Base-by-base conservation (phyloP, 1,139 yeast genomes). In the Magnusiomyces tetraspermus region DNA sequence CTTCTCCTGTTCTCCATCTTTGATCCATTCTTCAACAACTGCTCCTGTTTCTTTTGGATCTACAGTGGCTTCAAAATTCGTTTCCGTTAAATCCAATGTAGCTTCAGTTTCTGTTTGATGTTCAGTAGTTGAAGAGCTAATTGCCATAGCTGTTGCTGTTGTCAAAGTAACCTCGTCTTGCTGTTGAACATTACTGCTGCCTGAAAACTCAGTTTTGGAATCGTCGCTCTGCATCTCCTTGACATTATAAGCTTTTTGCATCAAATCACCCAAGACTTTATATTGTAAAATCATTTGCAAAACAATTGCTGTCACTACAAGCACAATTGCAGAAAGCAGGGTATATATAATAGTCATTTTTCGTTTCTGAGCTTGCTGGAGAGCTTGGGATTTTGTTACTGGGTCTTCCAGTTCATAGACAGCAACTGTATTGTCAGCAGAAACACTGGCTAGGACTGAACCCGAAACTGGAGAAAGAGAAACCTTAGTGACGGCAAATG, bases 401-500 rank as follows among this genome's bases (percentile, higher is more conserved):
- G 67, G 38, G 28, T 68, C 69, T 2, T 94, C 90, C 24, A 87
- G 66, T 55, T 73, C 75, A 55, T 81, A 70, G 5, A 88, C 80
- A 58, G 76, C 79, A 42, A 89, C 77, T 0, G 88, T 77, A 57
- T 85, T 84, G 1, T 95, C 87, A 1, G 94, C 95, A 48, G 95
- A 84, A 0, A 83, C 85, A 17, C 90, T 79, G 1, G 90, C 95
- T 49, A 89, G 70, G 53, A 77, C 72, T 43, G 77, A 71, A 15
- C 92, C 90, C 60, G 80, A 77, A 10, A 87, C 83, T 17, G 87
- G 82, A 3, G 48, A 45, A 56, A 89, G 80, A 0, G 80, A 73
- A 11, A 87, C 78, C 50, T 79, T 76, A 0, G 97, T 90, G 51
- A 90, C 82, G 11, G 96, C 92, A 67, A 87, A 85, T 8, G 77